Evolutionary conservation across 2,329 filamentous ascomycete genomes (phyloP).

Genomic region (Gaeumannomyces sp.): DNA sequence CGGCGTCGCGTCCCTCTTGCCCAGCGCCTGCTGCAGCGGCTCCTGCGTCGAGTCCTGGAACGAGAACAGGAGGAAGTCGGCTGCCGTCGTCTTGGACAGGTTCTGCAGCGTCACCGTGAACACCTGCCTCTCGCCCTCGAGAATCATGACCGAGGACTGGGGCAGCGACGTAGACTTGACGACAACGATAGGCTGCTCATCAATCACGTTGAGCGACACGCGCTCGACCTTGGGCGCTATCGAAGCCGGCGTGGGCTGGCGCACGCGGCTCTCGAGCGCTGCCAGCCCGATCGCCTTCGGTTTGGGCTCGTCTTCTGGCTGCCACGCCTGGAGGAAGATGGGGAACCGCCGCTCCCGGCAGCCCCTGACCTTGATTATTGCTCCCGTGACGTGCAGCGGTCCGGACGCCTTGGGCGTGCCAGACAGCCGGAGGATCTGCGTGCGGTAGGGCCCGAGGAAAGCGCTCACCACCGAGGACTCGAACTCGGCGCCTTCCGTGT

Average conservation of each 20-base stretch:
- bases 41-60: constrained; percentile 84
- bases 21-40: constrained; percentile 67
- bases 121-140: constrained; percentile 77
- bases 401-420: constrained; percentile 65
- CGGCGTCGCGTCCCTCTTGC: constrained; percentile 68
- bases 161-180: constrained; percentile 72
- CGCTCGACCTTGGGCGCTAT: constrained; percentile 40
- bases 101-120: constrained; percentile 82
- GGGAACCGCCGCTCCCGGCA: constrained; percentile 80
- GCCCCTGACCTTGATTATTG: constrained; percentile 70
- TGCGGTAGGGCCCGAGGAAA: constrained; percentile 72
- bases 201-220: constrained; percentile 68
- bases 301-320: constrained; percentile 61
- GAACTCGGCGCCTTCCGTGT: constrained; percentile 68
- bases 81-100: constrained; percentile 60
- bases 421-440: constrained; percentile 68
- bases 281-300: constrained; percentile 68
- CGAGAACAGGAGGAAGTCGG: constrained; percentile 80
- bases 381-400: constrained; percentile 67
- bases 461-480: constrained; percentile 59
- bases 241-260: constrained; percentile 31
- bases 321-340: constrained; percentile 74
- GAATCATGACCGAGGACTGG: constrained; percentile 82
- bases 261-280: constrained; percentile 40
- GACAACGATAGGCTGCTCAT: constrained; percentile 68